Evolutionary conservation across 345 rosid genomes (phyloP).

Genomic region (Iberis pinnata): DNA sequence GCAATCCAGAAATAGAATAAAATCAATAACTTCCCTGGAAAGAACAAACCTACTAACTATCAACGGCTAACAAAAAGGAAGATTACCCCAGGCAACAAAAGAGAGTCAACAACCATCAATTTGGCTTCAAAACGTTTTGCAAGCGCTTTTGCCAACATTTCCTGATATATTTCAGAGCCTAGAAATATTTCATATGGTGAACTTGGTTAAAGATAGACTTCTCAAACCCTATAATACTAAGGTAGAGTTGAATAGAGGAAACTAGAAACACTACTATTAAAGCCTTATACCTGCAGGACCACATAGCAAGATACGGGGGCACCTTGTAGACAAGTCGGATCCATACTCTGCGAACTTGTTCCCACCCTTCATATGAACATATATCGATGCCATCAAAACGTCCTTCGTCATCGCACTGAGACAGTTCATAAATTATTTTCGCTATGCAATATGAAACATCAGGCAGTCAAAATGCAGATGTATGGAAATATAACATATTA

Average conservation of each 20-base stretch:
- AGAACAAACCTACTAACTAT: constrained; percentile 1
- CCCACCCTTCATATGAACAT: constrained; percentile 69
- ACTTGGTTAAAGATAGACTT: background rate
- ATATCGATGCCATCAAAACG: constrained; percentile 69
- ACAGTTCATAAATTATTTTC: constrained; percentile 18
- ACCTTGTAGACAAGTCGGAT: constrained; percentile 60
- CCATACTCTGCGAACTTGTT: constrained; percentile 61
- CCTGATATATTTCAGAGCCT: constrained; percentile 99
- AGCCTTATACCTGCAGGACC: constrained; percentile 80
- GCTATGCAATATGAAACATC: background rate
- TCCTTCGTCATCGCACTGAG: constrained; percentile 83
- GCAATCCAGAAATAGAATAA: constrained; percentile 19
- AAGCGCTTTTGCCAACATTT: constrained; percentile 81
- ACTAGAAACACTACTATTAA: constrained; percentile 1
- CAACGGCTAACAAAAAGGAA: background rate
- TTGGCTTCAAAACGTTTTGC: constrained; percentile 80
- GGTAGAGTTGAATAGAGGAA: constrained; percentile 3
- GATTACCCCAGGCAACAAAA: constrained; percentile 89
- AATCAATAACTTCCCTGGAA: constrained; percentile 8
- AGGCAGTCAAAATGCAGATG: constrained; percentile 3
- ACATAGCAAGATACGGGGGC: constrained; percentile 82
- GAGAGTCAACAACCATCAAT: constrained; percentile 75
- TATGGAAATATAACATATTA: constrained; percentile 5
- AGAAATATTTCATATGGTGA: constrained; percentile 11
- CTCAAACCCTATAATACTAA: background rate